Conservation (phyloP, 2,329 filamentous ascomycete genomes). For the Tolypocladium pustulatum region DNA sequence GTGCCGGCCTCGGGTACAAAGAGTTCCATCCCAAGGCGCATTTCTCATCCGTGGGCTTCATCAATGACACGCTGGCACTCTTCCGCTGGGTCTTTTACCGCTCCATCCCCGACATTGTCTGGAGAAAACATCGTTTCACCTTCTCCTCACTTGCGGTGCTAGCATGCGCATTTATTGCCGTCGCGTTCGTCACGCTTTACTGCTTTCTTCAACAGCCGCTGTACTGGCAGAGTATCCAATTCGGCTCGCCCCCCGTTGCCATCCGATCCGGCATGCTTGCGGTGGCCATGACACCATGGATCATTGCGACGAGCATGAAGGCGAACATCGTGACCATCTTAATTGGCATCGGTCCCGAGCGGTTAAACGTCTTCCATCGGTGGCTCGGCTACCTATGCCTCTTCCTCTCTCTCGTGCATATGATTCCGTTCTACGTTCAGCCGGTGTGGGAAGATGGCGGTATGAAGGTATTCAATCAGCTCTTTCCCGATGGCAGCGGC, state of each 20-base stretch:
- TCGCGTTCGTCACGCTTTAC: conserved; percentile 68
- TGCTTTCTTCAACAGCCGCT: conserved; percentile 80
- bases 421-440: conserved; percentile 80
- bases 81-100: conserved; percentile 85
- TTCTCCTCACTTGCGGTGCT: conserved; percentile 73
- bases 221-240: conserved; percentile 79
- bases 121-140: conserved; percentile 58
- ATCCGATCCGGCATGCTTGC: conserved; percentile 86
- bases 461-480: conserved; percentile 55
- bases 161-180: conserved; percentile 53
- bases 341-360: conserved; percentile 84
- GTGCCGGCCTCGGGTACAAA: conserved; percentile 43
- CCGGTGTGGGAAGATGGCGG: conserved; percentile 76
- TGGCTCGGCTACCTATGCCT: conserved; percentile 85
- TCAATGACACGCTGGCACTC: conserved; percentile 74
- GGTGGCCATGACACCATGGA: conserved; percentile 87
- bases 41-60: conserved; percentile 59
- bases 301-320: conserved; percentile 82
- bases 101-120: conserved; percentile 63
- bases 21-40: conserved; percentile 57
- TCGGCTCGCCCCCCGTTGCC: conserved; percentile 79
- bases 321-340: conserved; percentile 75
- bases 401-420: conserved; percentile 73
- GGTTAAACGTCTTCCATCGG: conserved; percentile 84
- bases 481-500: conserved; percentile 55